Percentiles rank a stretch among this genome's conserved stretches.
These are phyloP conservation scores for Arachnopeziza araneosa DNA, from an alignment of 2,329 filamentous ascomycete genomes.

Conservation along the genomic window DNA sequence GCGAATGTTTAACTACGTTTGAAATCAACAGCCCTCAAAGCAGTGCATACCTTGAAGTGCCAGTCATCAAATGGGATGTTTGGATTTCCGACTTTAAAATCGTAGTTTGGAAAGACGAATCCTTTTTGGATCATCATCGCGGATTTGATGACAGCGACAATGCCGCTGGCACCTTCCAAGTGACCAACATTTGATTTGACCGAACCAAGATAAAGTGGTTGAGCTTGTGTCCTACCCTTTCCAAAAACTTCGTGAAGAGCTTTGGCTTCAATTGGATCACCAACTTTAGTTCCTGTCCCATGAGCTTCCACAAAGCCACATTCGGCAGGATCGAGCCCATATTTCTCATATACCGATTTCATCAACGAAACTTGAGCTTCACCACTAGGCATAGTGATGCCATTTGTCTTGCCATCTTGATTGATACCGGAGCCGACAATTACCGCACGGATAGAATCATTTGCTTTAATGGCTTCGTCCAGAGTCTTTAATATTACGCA, in stretches of 20 bases:
- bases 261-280: constrained; percentile 21
- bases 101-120: constrained; percentile 38
- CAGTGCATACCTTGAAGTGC: constrained; percentile 30
- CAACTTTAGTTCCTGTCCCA: not conserved
- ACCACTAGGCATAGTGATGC: constrained; percentile 41
- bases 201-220: constrained; percentile 23
- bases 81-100: constrained; percentile 36
- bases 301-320: constrained; percentile 3
- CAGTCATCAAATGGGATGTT: constrained; percentile 33
- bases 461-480: constrained; percentile 1
- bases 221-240: constrained; percentile 10
- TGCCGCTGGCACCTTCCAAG: constrained; percentile 35
- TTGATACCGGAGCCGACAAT: constrained; percentile 39
- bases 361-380: constrained; percentile 36
- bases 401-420: constrained; percentile 41
- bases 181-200: constrained; percentile 32
- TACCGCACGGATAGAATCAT: constrained; percentile 28
- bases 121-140: constrained; percentile 39
- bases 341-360: constrained; percentile 13
- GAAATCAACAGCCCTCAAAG: not conserved
- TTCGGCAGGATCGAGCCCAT: constrained; percentile 13
- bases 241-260: constrained; percentile 21
- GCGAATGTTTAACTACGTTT: not conserved
- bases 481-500: constrained; percentile 23
- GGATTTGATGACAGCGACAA: constrained; percentile 37